phyloP scores from a whole-genome alignment of 441 rosid genomes.

The Croton laevigatus region DNA sequence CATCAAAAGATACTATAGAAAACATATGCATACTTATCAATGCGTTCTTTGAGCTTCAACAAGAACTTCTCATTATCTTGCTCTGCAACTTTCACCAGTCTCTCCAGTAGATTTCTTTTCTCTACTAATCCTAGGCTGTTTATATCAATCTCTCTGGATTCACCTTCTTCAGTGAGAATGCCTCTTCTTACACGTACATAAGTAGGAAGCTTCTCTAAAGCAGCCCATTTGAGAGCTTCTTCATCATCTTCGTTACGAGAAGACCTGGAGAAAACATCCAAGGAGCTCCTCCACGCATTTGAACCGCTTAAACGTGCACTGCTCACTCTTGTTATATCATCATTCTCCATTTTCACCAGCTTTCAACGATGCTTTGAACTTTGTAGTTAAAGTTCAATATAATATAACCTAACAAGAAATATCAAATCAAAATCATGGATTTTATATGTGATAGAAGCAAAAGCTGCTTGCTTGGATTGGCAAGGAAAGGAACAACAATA shows the following conservation, averaged over 20 bases:
- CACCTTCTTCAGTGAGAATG: conserved; percentile 34
- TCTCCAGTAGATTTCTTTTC: conserved; percentile 50
- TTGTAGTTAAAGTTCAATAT: not conserved
- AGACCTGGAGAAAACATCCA: conserved; percentile 51
- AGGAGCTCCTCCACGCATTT: conserved; percentile 39
- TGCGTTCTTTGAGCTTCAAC: conserved; percentile 54
- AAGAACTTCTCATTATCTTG: conserved; percentile 62
- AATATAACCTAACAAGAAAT: not conserved
- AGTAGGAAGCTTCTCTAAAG: conserved; percentile 59
- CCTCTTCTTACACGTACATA: conserved; percentile 51
- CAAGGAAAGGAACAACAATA: not conserved
- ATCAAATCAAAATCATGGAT: not conserved
- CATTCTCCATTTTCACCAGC: conserved; percentile 9
- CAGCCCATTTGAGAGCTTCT: conserved; percentile 69
- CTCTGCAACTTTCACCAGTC: conserved; percentile 60
- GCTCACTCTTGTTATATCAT: conserved; percentile 21
- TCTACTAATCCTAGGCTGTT: conserved; percentile 43
- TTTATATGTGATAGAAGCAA: not conserved
- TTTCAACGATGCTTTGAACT: not conserved
- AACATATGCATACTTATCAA: conserved; percentile 40
- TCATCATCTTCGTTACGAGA: conserved; percentile 47
- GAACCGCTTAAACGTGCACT: conserved; percentile 51
- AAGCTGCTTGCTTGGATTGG: not conserved
- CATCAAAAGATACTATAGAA: not conserved
- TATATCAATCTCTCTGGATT: conserved; percentile 42